Evolutionary conservation across 176 grass and related monocot genomes (phyloP), one percentile per base, ranked within the genome.

Genomic region (Tillandsia leiboldiana): DNA sequence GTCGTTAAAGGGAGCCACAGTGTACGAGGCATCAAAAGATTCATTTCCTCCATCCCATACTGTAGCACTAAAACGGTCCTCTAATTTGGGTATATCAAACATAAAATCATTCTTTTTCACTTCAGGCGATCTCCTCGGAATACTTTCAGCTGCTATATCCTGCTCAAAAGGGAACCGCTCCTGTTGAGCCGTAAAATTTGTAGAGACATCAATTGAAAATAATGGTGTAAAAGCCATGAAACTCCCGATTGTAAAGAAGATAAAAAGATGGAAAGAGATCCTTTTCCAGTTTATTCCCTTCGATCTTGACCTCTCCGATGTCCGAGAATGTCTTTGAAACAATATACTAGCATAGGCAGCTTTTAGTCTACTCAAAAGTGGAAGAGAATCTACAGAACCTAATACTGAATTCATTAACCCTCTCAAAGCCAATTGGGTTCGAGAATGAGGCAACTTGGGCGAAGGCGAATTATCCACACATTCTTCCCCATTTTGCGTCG

Each of bases 181-280:
- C 51, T 64, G 77, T 28, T 67, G 24, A 48, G 66, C 83, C 0
- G 87, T 78, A 14, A 86, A 83, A 77, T 79, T 91, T 62, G 85
- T 81, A 26, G 77, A 84, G 23, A 97, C 67, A 63, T 97, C 84
- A 0, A 92, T 77, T 0, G 89, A 81, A 59, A 92, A 83, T 54
- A 97, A 83, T 0, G 86, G 89, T 18, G 83, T 90, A 65, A 92
- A 92, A 20, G 89, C 93, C 1, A 97, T 78, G 51, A 97, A 87
- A 70, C 84, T 81, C 50, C 93, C 93, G 0, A 85, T 10, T 69
- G 88, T 74, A 79, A 97, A 97, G 67, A 79, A 97, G 1, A 90
- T 12, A 33, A 86, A 63, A 9, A 92, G 57, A 87, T 79, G 82
- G 23, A 81, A 65, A 6, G 69, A 57, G 12, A 66, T 50, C 68